phyloP scores from a whole-genome alignment of 305 asterid genomes.

The Fraxinus xanthoxyloides region DNA sequence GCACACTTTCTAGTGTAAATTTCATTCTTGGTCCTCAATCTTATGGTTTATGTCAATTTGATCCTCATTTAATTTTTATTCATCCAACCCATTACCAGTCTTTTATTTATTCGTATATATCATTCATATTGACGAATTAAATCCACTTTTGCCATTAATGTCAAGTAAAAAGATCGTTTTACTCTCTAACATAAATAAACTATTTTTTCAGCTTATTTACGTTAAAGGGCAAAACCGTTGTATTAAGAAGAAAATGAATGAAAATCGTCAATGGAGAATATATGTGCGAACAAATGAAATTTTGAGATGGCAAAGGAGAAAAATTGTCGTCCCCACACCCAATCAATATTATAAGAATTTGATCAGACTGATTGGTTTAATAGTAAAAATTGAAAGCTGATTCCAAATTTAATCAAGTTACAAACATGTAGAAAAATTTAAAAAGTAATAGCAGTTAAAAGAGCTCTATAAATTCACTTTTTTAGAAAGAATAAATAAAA shows the following conservation, averaged over 20 bases:
- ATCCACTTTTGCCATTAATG: background rate
- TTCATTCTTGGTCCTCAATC: background rate
- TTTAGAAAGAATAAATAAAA: background rate
- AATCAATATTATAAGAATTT: background rate
- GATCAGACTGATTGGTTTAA: background rate
- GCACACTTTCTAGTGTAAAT: background rate
- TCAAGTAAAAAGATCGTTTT: background rate
- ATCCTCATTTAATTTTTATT: background rate
- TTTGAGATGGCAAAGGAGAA: no score
- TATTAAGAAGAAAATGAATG: background rate
- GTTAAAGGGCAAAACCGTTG: no score
- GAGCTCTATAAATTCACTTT: background rate
- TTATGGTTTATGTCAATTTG: background rate
- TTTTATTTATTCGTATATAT: no score
- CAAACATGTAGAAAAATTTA: background rate
- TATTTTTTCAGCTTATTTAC: no score
- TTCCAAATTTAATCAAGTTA: background rate
- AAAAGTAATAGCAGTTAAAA: background rate
- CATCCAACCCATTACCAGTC: background rate
- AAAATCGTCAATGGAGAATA: background rate
- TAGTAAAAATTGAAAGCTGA: background rate
- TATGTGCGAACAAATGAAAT: no score
- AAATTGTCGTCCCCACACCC: background rate
- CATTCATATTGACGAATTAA: background rate
- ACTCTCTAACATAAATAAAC: background rate